Evolutionary conservation across 192 early-diverging fungal species (phyloP), one percentile per base, ranked within the genome.

Genomic region (Coemansia sp.): DNA sequence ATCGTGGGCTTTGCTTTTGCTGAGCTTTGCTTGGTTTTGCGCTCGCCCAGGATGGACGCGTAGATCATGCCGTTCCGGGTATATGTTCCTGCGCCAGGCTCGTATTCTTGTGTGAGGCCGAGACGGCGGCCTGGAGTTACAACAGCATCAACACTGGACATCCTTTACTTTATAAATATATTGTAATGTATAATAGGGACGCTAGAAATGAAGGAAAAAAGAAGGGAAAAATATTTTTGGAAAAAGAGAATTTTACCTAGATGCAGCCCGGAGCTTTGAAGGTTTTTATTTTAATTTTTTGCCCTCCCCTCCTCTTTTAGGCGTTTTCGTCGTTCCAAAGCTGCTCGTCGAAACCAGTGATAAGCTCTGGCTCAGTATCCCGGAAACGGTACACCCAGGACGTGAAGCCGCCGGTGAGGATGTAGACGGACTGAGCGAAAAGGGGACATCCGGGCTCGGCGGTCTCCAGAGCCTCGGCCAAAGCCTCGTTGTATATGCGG

Each of bases 51-150:
- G 23, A 85, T 68, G 6, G 85, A 85, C 6, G 92, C 84, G 72
- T 92, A 93, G 39, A 94, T 73, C 46, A 88, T 81, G 30, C 88
- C 89, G 48, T 88, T 88, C 18, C 88, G 85, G 8, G 83, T 78
- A 71, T 92, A 94, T 35, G 90, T 92, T 14, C 92, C 92, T 16
- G 81, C 26, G 33, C 92, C 92, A 4, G 89, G 78, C 16, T 66
- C 78, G 63, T 87, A 90, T 59, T 92, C 91, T 62, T 86, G 82
- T 12, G 86, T 76, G 53, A 86, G 84, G 1, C 93, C 91, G 7
- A 95, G 81, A 23, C 90, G 86, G 35, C 90, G 88, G n/a, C 93
- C 93, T 5, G 93, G 93, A 3, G 88, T 90, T 20, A 92, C 90
- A 46, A 76, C 57, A 24, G 39, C 12, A 41, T 41, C 39, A 6